A percentile compares a stretch with the other conserved stretches of the same genome.
These are phyloP conservation scores for Aspergillus niger DNA, from an alignment of 2,329 filamentous ascomycete species.

Conservation along the genomic window DNA sequence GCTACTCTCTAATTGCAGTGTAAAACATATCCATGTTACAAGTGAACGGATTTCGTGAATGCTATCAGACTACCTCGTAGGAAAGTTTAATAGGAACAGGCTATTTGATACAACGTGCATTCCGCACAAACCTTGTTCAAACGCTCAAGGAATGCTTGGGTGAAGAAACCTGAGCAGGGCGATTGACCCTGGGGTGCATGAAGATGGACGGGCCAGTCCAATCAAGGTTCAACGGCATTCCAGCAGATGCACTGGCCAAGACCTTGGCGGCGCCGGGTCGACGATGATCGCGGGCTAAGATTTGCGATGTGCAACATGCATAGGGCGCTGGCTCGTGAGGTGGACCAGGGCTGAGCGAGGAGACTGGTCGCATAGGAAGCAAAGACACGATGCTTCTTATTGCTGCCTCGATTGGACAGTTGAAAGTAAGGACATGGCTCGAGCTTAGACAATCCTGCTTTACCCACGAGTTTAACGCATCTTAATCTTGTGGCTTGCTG, in stretches of 20 bases:
- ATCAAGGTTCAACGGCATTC: slow-evolving; percentile 5
- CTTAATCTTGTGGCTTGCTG: not conserved
- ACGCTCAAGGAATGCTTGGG: not conserved
- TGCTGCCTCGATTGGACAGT: no score
- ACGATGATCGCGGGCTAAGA: slow-evolving; percentile 6
- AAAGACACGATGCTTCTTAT: no score
- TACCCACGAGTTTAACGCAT: not conserved
- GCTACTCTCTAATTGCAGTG: no score
- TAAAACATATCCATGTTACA: no score
- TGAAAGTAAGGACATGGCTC: no score
- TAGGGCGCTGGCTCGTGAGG: slow-evolving; percentile 4
- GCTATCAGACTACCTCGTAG: not conserved
- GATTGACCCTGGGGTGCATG: not conserved
- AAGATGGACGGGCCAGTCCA: slow-evolving; percentile 7
- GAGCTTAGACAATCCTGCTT: no score
- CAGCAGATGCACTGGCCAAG: slow-evolving; percentile 15
- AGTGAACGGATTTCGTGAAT: not conserved
- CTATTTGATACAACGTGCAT: not conserved
- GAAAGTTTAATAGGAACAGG: not conserved
- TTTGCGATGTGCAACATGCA: slow-evolving; percentile 3
- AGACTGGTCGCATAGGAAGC: not conserved
- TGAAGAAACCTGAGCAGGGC: not conserved
- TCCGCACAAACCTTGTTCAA: not conserved
- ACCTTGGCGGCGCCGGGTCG: slow-evolving; percentile 12
- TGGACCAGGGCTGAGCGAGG: not conserved